Evolutionary conservation across 2,329 filamentous ascomycete genomes (phyloP).

Genomic region (Talaromyces funiculosus): DNA sequence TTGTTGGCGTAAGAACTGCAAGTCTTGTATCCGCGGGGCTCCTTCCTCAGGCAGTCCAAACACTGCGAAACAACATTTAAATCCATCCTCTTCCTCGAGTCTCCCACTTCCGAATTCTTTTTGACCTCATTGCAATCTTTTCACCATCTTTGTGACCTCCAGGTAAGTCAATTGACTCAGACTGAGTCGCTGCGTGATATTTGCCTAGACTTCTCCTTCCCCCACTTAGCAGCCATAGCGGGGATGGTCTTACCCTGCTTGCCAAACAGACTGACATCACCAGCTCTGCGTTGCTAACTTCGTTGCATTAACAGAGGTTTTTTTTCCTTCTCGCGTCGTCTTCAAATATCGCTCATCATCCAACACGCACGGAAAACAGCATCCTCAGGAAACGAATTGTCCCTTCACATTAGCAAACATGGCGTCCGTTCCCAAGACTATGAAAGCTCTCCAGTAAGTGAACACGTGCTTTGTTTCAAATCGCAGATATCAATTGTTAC

Average conservation of each 20-base stretch:
- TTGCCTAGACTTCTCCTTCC: not conserved
- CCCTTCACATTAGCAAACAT: not conserved
- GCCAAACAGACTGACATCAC: constrained; percentile 7
- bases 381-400: not conserved
- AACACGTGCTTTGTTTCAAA: not conserved
- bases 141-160: not conserved
- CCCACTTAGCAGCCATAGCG: constrained; percentile 2
- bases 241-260: not conserved
- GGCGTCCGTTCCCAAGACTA: constrained; percentile 46
- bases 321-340: not conserved
- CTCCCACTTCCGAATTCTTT: not conserved
- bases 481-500: not conserved
- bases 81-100: not conserved
- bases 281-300: not conserved
- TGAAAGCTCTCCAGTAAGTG: constrained; percentile 56
- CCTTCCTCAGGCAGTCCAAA: not conserved
- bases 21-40: not conserved
- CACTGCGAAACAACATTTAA: not conserved
- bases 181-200: not conserved
- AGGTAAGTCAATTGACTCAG: not conserved
- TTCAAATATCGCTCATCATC: not conserved
- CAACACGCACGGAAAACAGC: not conserved
- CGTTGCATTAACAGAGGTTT: not conserved
- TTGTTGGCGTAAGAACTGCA: not conserved
- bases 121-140: not conserved